Evolutionary conservation across 192 early-diverging fungal genomes (phyloP), one percentile per base, ranked within the genome.

Genomic region (Coemansia sp.): DNA sequence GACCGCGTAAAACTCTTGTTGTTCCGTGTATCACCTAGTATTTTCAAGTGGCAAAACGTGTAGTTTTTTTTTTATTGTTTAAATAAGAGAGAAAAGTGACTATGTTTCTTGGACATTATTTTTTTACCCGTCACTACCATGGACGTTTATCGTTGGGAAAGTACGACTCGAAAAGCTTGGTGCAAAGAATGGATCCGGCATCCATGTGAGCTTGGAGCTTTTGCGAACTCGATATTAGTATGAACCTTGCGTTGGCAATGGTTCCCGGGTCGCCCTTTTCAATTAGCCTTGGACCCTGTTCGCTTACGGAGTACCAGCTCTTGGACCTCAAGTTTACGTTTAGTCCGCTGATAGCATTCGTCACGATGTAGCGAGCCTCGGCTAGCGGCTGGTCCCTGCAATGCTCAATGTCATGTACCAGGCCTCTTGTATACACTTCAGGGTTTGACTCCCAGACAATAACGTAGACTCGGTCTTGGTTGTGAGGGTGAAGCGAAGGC

Each of bases 21-120:
- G 22, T 83, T 83, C 81, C 76, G 81, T 4, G 76, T 83, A 27
- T 71, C 73, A 36, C 81, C 81, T 16, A 73, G 75, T 66, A 69
- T 82, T 24, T 82, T 82, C 44, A 24, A 47, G n/a, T 82, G 80
- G 80, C 72, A 69, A 46, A 66, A 65, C n/a, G 65, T 65, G 22
- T 24, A 22, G 34, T 22, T 24, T 22, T 62, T n/a, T n/a, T 24
- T 36, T 24, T 43, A 43, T 43, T 43, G 11, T 9, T 50, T 50
- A 27, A 27, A 27, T 50, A 50, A 22, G 13, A 46, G n/a, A n/a
- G 44, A 46, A 43, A 43, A 46, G 44, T 46, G 15, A 5, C 44
- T 46, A 18, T 15, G 44, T 46, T 43, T 13, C 12, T 46, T 5
- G 15, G 15, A 27, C 27, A 27, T 27, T 16, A 18, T 16, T 18